Evolutionary conservation across 176 grass and related monocot species (phyloP), one percentile per base, ranked within the genome.

Genomic region (Triticum turgidum): DNA sequence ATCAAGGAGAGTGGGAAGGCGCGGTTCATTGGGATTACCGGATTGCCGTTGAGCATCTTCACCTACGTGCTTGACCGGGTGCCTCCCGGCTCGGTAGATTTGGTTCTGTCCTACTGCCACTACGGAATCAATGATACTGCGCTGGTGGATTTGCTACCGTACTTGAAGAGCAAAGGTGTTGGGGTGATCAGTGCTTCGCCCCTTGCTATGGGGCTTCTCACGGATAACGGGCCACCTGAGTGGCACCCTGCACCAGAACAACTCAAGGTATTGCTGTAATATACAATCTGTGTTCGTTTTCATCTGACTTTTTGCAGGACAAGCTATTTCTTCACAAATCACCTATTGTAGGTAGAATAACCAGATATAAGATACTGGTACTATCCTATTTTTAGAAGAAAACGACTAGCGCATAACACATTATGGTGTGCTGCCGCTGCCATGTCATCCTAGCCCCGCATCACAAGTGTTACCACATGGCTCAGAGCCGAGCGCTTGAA

Each of bases 71-170:
- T 98, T 3, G 91, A 98, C 54, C 82, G 90, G 3, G 90, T 94
- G 33, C 88, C 89, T 0, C 89, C 78, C 1, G 89, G 91, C 18
- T 94, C 88, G 1, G 72, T 98, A 3, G 96, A 98, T 89, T 62
- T 98, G 61, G 87, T 98, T 87, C 84, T 98, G 42, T 98, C 96
- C 1, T 98, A 98, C 76, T 98, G 96, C 71, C 96, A 98, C 85
- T 94, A 86, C 9, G 87, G 96, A 14, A 95, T 98, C 58, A 98
- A 95, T 47, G 96, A 95, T 78, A 87, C 88, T 0, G 56, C 93
- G 2, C 86, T 98, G 11, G 37, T 92, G 7, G 88, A 95, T 89
- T 56, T 94, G 76, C 86, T 98, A 5, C 96, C 96, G 5, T 98
- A 98, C 88, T 85, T 98, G 33, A 95, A 92, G 80, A 92, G 88